Percentiles rank a stretch among this genome's conserved stretches.
Evolutionary conservation across 345 rosid genomes (phyloP).

Genomic region (Anastatica hierochuntica): DNA sequence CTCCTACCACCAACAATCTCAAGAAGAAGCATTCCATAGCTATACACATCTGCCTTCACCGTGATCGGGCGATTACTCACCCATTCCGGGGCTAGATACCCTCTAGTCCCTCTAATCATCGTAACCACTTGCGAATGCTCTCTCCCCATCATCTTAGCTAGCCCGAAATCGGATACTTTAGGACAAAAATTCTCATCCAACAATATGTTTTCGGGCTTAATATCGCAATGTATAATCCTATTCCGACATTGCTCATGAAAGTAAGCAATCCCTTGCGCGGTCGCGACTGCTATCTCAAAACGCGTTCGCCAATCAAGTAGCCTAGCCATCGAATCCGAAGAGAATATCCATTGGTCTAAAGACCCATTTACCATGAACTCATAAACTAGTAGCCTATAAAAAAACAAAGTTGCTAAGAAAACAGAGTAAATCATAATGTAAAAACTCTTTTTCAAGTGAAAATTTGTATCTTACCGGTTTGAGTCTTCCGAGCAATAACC

Average conservation of each 20-base stretch:
- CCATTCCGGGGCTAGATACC: conserved; percentile 92
- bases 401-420: too few relatives aligned
- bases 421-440: not conserved
- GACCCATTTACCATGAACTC: conserved; percentile 80
- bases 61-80: conserved; percentile 55
- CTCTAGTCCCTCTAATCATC: conserved; percentile 80
- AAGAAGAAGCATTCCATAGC: conserved; percentile 86
- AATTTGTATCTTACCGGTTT: conserved; percentile 40
- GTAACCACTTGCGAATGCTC: conserved; percentile 75
- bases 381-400: conserved; percentile 39
- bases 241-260: conserved; percentile 80
- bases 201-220: conserved; percentile 83
- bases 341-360: conserved; percentile 25
- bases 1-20: conserved; percentile 70
- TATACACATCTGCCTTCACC: conserved; percentile 78
- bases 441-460: too few relatives aligned
- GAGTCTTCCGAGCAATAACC: conserved; percentile 73
- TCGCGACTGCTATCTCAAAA: conserved; percentile 60
- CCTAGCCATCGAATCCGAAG: conserved; percentile 29
- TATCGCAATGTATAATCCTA: conserved; percentile 81
- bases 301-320: conserved; percentile 52
- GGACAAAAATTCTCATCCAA: conserved; percentile 55
- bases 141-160: conserved; percentile 74
- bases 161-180: conserved; percentile 79
- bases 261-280: conserved; percentile 69